These are phyloP conservation scores for Solanum boliviense DNA, from an alignment of 257 asterid genomes.

Conservation along the genomic window DNA sequence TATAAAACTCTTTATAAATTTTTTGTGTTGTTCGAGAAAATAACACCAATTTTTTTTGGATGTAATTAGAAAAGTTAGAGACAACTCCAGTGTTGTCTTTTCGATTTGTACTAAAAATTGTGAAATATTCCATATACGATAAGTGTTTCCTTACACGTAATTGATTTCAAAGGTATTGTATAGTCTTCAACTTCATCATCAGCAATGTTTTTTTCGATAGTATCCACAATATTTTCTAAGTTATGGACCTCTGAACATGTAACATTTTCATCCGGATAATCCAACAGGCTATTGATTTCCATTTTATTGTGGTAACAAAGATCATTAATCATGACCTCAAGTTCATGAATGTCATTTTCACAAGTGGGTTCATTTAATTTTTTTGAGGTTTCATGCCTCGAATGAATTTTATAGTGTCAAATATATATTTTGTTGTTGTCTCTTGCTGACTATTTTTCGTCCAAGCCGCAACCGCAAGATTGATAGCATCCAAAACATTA, in stretches of 20 bases:
- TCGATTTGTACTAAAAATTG: no score
- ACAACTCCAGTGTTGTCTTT: no score
- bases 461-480: background rate
- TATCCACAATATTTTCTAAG: background rate
- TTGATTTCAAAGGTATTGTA: background rate
- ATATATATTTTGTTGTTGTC: background rate
- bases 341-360: background rate
- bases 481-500: background rate
- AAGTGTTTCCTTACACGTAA: no score
- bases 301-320: background rate
- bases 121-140: no score
- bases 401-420: background rate
- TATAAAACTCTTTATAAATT: no score
- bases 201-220: background rate
- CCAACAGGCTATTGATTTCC: background rate
- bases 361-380: background rate
- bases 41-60: no score
- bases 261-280: background rate
- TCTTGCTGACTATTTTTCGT: background rate
- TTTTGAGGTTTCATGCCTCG: background rate
- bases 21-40: no score
- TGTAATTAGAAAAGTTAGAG: no score
- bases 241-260: background rate
- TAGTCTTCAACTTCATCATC: background rate
- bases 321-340: background rate